These are phyloP conservation scores for Lichtheimia hyalospora DNA, from an alignment of 371 early-diverging fungal species.

Conservation along the genomic window DNA sequence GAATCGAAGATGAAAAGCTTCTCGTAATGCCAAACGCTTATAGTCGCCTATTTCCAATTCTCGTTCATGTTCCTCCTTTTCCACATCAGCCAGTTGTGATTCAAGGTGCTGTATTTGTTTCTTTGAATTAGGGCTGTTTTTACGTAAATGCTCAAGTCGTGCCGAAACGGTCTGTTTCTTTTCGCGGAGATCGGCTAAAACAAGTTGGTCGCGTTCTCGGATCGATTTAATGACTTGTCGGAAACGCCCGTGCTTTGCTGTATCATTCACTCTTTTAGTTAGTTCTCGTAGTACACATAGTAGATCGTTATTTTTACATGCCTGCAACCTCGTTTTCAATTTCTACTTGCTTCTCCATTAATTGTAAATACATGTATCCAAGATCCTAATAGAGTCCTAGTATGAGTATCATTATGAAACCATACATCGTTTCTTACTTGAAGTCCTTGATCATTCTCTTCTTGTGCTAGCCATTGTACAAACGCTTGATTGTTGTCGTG, in stretches of 20 bases:
- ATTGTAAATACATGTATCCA: constrained; percentile 22
- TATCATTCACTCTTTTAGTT: no score
- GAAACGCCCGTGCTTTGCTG: constrained; percentile 37
- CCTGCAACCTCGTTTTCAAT: constrained; percentile 27
- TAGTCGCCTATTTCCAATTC: constrained; percentile 43
- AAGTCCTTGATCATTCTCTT: constrained; percentile 16
- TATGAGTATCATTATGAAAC: not conserved
- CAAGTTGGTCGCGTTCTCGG: constrained; percentile 33
- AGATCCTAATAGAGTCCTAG: constrained; percentile 21
- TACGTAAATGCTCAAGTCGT: constrained; percentile 28
- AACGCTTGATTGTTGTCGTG: constrained; percentile 31
- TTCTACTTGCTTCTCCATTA: constrained; percentile 35
- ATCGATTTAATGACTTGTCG: constrained; percentile 44
- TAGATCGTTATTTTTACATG: not conserved
- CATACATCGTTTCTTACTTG: constrained; percentile 8
- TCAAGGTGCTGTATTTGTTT: constrained; percentile 26
- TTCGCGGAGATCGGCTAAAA: constrained; percentile 33
- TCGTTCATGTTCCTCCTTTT: constrained; percentile 33
- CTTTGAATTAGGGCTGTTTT: constrained; percentile 29
- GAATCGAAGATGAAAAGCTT: constrained; percentile 46
- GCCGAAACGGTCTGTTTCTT: constrained; percentile 39
- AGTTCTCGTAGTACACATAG: no score
- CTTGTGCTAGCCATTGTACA: constrained; percentile 24
- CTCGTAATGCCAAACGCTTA: constrained; percentile 46
- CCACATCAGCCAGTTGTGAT: constrained; percentile 30